A percentile compares a stretch with the other conserved stretches of the same genome.
Evolutionary conservation across 2,329 filamentous ascomycete genomes (phyloP).

Genomic region (Colletotrichum truncatum): DNA sequence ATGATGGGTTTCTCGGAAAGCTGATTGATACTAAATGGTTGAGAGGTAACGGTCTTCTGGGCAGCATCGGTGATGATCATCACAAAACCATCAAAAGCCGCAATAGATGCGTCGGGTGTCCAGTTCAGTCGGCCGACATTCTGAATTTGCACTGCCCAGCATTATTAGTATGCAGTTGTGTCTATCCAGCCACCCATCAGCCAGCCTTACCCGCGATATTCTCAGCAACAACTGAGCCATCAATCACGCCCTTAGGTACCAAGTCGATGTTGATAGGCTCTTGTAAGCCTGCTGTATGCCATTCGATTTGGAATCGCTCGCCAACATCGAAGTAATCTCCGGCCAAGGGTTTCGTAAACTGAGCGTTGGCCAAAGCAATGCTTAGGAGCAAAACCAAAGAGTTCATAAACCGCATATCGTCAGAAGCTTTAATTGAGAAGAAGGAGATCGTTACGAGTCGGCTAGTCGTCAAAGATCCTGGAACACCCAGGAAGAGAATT

Average conservation of each 20-base stretch:
- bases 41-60: conserved; percentile 22
- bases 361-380: conserved; percentile 25
- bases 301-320: conserved; percentile 31
- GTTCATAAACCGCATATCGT: conserved; percentile 24
- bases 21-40: conserved; percentile 28
- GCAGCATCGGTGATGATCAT: conserved; percentile 35
- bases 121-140: conserved; percentile 34
- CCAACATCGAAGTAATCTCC: conserved; percentile 21
- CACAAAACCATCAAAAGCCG: conserved; percentile 33
- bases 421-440: background rate
- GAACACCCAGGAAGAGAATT: conserved; percentile 4
- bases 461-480: background rate
- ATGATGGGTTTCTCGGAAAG: conserved; percentile 19
- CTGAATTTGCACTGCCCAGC: conserved; percentile 29
- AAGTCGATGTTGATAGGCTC: conserved; percentile 34
- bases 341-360: conserved; percentile 27
- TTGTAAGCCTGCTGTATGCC: conserved; percentile 33
- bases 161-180: conserved; percentile 4
- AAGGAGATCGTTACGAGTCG: background rate
- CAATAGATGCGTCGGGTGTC: conserved; percentile 33
- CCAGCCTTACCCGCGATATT: conserved; percentile 33
- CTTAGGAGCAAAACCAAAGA: conserved; percentile 20
- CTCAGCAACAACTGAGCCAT: conserved; percentile 32
- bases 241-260: conserved; percentile 29
- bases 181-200: conserved; percentile 22